phyloP scores from a whole-genome alignment of 2,329 filamentous ascomycete species.

The Botrytis fabae region DNA sequence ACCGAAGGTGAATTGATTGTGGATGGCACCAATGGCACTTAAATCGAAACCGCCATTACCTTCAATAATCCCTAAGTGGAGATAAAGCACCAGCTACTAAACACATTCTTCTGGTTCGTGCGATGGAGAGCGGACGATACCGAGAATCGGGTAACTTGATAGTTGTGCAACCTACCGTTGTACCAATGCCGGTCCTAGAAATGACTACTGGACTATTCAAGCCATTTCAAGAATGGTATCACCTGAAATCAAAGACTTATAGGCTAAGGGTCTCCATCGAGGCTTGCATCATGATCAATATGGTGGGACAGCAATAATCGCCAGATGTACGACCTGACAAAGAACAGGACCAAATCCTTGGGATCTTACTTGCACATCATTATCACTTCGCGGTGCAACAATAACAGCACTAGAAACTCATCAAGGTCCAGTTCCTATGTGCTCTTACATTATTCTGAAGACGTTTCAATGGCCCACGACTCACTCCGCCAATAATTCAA shows the following conservation, averaged over 20 bases:
- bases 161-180: conserved; percentile 11
- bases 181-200: conserved; percentile 10
- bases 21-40: conserved; percentile 23
- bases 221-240: conserved; percentile 6
- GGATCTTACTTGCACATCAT: conserved; percentile 17
- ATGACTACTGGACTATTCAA: conserved; percentile 11
- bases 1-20: conserved; percentile 33
- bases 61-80: not conserved
- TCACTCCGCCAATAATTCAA: conserved; percentile 5
- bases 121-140: conserved; percentile 11
- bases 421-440: not conserved
- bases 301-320: conserved; percentile 19
- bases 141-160: conserved; percentile 15
- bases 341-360: conserved; percentile 20
- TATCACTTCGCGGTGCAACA: conserved; percentile 5
- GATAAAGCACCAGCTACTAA: not conserved
- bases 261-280: conserved; percentile 6
- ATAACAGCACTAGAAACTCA: conserved; percentile 1
- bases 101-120: not conserved
- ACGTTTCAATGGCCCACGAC: conserved; percentile 5
- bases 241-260: conserved; percentile 7
- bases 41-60: not conserved
- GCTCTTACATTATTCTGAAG: not conserved
- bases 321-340: conserved; percentile 21
- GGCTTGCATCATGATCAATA: conserved; percentile 13